Evolutionary conservation across 129 eudicot genomes (phyloP).

Genomic region (Silybum marianum): DNA sequence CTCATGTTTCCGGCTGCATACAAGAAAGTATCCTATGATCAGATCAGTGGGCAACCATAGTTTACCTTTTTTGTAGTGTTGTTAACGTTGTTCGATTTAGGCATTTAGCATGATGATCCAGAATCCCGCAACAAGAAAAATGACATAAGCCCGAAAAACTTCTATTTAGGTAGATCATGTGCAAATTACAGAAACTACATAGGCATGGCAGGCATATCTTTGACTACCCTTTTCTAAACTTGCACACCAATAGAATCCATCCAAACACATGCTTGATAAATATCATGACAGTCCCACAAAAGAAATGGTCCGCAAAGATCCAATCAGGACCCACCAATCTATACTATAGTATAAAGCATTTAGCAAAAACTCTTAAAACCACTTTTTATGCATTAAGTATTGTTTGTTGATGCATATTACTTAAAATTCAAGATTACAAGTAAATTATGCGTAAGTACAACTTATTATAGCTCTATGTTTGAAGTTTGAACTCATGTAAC

Average conservation of each 20-base stretch:
- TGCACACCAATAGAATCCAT: background rate
- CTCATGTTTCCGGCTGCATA: slow-evolving; percentile 86
- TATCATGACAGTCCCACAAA: background rate
- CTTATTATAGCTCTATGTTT: no score
- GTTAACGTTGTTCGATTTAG: background rate
- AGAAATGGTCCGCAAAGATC: background rate
- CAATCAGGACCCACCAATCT: background rate
- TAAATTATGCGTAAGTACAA: no score
- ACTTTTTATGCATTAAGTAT: no score
- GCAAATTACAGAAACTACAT: background rate
- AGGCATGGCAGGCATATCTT: background rate
- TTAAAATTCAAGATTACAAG: no score
- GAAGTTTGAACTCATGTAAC: no score
- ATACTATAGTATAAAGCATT: no score
- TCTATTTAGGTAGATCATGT: background rate
- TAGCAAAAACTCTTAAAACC: no score
- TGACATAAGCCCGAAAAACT: background rate
- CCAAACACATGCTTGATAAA: background rate
- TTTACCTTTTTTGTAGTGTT: no score
- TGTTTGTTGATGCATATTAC: no score
- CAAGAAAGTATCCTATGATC: slow-evolving; percentile 12
- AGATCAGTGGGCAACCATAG: no score
- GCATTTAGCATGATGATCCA: background rate
- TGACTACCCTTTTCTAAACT: background rate
- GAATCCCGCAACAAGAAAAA: background rate